Percentiles rank a stretch among this genome's conserved stretches.
Conservation (phyloP, 352 stramenopile species). For the Pythium myriotylum region DNA sequence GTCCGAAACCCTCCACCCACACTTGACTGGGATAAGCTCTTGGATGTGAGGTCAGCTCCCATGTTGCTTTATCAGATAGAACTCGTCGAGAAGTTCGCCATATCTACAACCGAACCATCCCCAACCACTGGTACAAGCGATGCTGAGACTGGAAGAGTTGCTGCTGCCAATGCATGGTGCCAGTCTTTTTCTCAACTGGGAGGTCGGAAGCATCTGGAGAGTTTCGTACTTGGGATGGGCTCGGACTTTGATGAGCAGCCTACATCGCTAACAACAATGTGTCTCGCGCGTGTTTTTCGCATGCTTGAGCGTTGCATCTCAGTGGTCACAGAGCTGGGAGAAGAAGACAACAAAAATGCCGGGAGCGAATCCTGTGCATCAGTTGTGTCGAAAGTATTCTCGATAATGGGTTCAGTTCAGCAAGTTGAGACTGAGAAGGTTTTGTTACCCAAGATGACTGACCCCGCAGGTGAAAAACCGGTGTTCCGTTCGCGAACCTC, state of each 20-base stretch:
- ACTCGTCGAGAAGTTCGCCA: constrained; percentile 22
- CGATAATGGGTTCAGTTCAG: too few relatives aligned
- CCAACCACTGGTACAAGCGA: not conserved
- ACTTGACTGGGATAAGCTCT: constrained; percentile 60
- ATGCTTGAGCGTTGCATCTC: constrained; percentile 72
- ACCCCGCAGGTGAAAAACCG: not conserved
- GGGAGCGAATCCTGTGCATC: not conserved
- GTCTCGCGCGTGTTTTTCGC: constrained; percentile 69
- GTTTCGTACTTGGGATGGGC: constrained; percentile 51
- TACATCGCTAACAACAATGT: constrained; percentile 62
- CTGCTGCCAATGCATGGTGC: constrained; percentile 33
- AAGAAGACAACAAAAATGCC: constrained; percentile 24
- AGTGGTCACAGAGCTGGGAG: constrained; percentile 28
- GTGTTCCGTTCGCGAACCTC: not conserved
- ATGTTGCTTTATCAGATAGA: constrained; percentile 44
- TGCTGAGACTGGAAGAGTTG: not conserved
- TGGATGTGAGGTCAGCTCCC: constrained; percentile 57
- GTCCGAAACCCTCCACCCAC: constrained; percentile 40
- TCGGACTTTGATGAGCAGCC: constrained; percentile 36
- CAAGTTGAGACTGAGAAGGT: too few relatives aligned
- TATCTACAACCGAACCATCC: not conserved
- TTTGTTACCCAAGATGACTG: too few relatives aligned
- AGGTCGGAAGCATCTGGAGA: constrained; percentile 52
- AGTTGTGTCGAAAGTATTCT: constrained; percentile 13
- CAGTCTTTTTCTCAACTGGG: constrained; percentile 71